These are phyloP conservation scores for Epichloe amarillans DNA, from an alignment of 2,329 filamentous ascomycete species.

Conservation along the genomic window DNA sequence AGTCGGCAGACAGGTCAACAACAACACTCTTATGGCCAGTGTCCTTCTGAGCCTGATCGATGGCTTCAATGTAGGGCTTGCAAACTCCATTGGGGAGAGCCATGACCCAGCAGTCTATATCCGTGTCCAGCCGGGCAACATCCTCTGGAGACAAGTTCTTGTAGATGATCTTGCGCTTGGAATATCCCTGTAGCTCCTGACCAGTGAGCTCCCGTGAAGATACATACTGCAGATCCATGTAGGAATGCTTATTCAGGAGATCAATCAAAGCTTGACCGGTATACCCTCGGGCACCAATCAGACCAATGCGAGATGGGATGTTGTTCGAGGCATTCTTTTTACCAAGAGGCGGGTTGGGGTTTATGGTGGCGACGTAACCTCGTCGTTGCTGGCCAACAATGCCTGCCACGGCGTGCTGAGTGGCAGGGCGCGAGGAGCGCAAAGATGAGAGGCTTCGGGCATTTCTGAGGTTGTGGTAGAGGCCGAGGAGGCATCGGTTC, in stretches of 20 bases:
- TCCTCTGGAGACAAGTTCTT: slow-evolving; percentile 83
- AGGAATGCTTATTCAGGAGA: slow-evolving; percentile 74
- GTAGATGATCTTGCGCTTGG: slow-evolving; percentile 83
- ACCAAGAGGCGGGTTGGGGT: slow-evolving; percentile 55
- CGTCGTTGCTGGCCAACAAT: neutral
- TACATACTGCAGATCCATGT: slow-evolving; percentile 81
- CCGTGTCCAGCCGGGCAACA: slow-evolving; percentile 69
- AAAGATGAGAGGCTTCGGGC: neutral
- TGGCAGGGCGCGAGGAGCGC: neutral
- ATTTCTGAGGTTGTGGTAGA: neutral
- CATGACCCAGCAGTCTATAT: slow-evolving; percentile 95
- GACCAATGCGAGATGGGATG: slow-evolving; percentile 63
- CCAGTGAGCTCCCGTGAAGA: slow-evolving; percentile 87
- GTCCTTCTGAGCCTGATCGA: slow-evolving; percentile 53
- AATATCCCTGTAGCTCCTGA: slow-evolving; percentile 77
- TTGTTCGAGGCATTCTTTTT: slow-evolving; percentile 77
- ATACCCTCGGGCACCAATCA: slow-evolving; percentile 80
- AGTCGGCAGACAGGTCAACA: slow-evolving; percentile 92
- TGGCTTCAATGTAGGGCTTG: slow-evolving; percentile 83
- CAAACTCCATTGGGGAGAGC: slow-evolving; percentile 91
- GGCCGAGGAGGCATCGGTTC: neutral
- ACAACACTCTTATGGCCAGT: slow-evolving; percentile 54
- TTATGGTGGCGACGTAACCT: neutral
- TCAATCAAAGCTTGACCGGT: slow-evolving; percentile 53
- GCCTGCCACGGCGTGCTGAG: neutral